Conservation (phyloP, 2,329 filamentous ascomycete species). For the Nemania serpens region DNA sequence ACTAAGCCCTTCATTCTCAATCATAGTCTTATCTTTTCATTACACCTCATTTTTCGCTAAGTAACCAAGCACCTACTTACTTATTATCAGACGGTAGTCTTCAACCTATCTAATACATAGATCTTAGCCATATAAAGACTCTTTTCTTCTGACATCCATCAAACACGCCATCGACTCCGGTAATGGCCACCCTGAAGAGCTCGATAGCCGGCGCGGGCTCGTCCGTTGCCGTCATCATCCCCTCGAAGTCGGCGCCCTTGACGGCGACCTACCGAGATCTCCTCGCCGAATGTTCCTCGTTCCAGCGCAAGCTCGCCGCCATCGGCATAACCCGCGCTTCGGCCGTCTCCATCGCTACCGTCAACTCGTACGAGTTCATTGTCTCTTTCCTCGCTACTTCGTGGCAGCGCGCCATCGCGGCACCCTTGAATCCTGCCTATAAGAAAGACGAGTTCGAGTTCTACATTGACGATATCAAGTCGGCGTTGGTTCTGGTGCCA, state of each 20-base stretch:
- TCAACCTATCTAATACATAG: background rate
- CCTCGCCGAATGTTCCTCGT: slow-evolving; percentile 65
- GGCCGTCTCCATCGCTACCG: slow-evolving; percentile 80
- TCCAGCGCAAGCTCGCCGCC: slow-evolving; percentile 77
- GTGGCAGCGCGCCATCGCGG: slow-evolving; percentile 83
- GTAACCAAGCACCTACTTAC: too few species aligned
- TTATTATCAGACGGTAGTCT: background rate
- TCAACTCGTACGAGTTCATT: slow-evolving; percentile 88
- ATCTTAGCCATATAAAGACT: background rate
- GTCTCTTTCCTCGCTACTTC: slow-evolving; percentile 83
- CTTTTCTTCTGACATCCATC: background rate
- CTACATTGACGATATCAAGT: slow-evolving; percentile 86
- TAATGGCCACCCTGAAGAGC: slow-evolving; percentile 52
- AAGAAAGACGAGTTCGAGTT: slow-evolving; percentile 92
- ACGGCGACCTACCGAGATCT: slow-evolving; percentile 74
- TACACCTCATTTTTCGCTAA: too few species aligned
- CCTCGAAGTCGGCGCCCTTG: slow-evolving; percentile 64
- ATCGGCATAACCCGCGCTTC: slow-evolving; percentile 71
- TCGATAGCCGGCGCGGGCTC: slow-evolving; percentile 53
- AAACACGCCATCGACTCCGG: background rate
- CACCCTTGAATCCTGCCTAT: slow-evolving; percentile 85
- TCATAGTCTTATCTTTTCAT: too few species aligned
- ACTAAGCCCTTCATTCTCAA: too few species aligned
- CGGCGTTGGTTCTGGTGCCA: slow-evolving; percentile 77
- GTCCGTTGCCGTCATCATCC: slow-evolving; percentile 72